These are phyloP conservation scores for Groenewaldozyma auringiensis DNA, from an alignment of 1,139 yeast genomes.

Conservation along the genomic window DNA sequence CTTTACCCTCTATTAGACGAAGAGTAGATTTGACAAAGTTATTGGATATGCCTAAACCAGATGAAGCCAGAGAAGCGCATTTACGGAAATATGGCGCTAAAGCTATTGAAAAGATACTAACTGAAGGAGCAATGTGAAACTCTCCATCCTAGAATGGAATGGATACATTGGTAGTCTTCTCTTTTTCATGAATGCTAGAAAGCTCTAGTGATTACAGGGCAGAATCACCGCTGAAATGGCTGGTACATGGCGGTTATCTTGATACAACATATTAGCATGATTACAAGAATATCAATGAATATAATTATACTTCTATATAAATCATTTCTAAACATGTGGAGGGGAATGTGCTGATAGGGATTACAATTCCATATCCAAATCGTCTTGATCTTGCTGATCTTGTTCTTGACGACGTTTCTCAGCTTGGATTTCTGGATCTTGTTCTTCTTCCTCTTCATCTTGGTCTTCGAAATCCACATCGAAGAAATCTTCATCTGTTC, in stretches of 20 bases:
- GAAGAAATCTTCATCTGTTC: constrained; percentile 90
- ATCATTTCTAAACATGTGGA: too few relatives aligned
- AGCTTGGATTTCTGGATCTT: constrained; percentile 1
- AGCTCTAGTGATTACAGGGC: too few relatives aligned
- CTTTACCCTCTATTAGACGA: neutral
- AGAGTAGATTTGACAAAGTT: neutral
- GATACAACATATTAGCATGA: too few relatives aligned
- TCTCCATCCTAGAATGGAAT: neutral
- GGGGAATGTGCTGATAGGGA: too few relatives aligned
- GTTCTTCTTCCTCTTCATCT: constrained; percentile 41
- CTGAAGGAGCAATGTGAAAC: neutral
- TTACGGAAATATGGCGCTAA: neutral
- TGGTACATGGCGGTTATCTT: too few relatives aligned
- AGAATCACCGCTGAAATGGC: too few relatives aligned
- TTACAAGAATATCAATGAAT: too few relatives aligned
- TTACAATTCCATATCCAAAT: constrained; percentile 62
- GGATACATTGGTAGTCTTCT: too few relatives aligned
- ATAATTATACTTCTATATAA: too few relatives aligned
- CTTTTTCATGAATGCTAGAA: too few relatives aligned
- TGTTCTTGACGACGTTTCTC: constrained; percentile 5
- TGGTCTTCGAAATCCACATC: constrained; percentile 96
- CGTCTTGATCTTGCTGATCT: constrained; percentile 41
- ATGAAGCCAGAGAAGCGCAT: neutral
- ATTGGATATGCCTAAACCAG: neutral
- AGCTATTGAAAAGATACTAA: neutral